phyloP scores from a whole-genome alignment of 2,329 filamentous ascomycete species.

The Herpotrichia juniperi region DNA sequence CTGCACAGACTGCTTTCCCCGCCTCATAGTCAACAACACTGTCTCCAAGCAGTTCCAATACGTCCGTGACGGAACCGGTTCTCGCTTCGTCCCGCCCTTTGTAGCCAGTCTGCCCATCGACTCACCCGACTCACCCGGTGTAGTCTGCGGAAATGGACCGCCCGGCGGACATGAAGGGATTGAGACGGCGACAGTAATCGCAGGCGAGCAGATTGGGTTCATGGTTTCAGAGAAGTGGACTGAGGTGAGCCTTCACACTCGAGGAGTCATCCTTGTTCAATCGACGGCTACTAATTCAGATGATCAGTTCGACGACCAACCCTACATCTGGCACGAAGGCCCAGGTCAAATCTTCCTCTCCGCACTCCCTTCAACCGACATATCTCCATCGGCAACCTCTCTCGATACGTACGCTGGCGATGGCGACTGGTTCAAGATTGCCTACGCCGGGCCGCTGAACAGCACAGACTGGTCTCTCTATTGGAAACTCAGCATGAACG shows the following conservation, averaged over 20 bases:
- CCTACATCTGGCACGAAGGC: constrained; percentile 20
- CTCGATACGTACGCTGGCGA: constrained; percentile 19
- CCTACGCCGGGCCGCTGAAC: constrained; percentile 11
- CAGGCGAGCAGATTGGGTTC: constrained; percentile 17
- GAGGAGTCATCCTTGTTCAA: no score
- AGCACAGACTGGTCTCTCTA: constrained; percentile 12
- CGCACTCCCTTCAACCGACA: constrained; percentile 9
- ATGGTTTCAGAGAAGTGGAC: constrained; percentile 11
- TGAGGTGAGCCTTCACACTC: background rate
- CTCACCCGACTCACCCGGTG: constrained; percentile 9
- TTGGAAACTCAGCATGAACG: constrained; percentile 13
- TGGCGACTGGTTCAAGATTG: constrained; percentile 27
- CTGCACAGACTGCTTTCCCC: constrained; percentile 21
- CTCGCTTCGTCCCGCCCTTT: constrained; percentile 4
- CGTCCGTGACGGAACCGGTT: constrained; percentile 20
- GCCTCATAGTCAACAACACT: constrained; percentile 25
- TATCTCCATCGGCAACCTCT: background rate
- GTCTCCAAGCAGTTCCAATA: constrained; percentile 24
- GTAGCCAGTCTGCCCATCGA: constrained; percentile 13
- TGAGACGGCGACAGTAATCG: constrained; percentile 19
- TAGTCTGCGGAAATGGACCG: constrained; percentile 15
- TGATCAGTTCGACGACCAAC: constrained; percentile 11
- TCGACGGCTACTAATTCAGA: no score
- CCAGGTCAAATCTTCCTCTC: constrained; percentile 25
- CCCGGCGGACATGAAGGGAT: constrained; percentile 13